These are phyloP conservation scores for Suillus subluteus DNA, from an alignment of 768 basidiomycete species.

Conservation along the genomic window DNA sequence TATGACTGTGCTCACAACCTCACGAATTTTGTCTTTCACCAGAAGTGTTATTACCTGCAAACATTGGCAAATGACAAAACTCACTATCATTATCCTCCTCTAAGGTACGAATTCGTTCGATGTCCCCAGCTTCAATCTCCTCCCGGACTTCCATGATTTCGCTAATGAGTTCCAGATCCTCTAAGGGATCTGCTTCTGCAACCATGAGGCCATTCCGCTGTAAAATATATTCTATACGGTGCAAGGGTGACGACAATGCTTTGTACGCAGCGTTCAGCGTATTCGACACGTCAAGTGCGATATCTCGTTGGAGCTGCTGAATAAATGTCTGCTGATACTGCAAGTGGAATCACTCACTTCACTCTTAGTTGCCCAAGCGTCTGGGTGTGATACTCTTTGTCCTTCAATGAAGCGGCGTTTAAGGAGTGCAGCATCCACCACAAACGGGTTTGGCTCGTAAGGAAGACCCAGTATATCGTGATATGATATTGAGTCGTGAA, in stretches of 20 bases:
- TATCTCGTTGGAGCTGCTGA: slow-evolving; percentile 25
- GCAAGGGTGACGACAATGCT: slow-evolving; percentile 70
- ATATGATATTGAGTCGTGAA: slow-evolving; percentile 59
- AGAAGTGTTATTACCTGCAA: slow-evolving; percentile 5
- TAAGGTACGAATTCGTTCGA: slow-evolving; percentile 53
- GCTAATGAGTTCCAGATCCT: slow-evolving; percentile 71
- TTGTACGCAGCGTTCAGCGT: slow-evolving; percentile 84
- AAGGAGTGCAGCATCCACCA: slow-evolving; percentile 61
- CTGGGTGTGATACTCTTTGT: slow-evolving; percentile 84
- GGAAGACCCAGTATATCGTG: slow-evolving; percentile 73
- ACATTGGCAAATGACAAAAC: slow-evolving; percentile 18
- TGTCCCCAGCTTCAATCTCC: slow-evolving; percentile 64
- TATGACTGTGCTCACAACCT: slow-evolving; percentile 50
- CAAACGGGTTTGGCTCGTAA: slow-evolving; percentile 68
- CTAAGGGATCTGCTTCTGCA: slow-evolving; percentile 71
- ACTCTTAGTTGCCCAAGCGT: slow-evolving; percentile 75
- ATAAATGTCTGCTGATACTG: neutral
- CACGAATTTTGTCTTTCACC: slow-evolving; percentile 53
- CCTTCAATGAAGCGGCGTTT: slow-evolving; percentile 69
- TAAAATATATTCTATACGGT: slow-evolving; percentile 83
- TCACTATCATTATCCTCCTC: slow-evolving; percentile 58
- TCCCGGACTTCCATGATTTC: slow-evolving; percentile 83
- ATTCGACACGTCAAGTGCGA: slow-evolving; percentile 54
- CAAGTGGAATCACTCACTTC: slow-evolving; percentile 43
- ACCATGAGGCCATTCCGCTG: slow-evolving; percentile 58